Evolutionary conservation across 805 yeast species (phyloP).

Genomic region (Kazachstania kunashirensis): DNA sequence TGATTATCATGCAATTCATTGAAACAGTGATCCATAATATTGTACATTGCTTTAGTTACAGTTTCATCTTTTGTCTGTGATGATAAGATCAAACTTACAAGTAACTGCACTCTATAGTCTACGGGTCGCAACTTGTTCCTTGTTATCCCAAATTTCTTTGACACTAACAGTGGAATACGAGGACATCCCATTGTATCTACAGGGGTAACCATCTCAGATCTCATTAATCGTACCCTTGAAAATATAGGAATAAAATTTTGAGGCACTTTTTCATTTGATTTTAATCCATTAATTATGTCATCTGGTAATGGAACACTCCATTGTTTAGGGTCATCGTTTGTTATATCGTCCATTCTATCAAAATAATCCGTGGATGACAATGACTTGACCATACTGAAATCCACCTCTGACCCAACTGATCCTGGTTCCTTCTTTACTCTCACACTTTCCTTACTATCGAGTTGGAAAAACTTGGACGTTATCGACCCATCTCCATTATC

Average conservation of each 20-base stretch:
- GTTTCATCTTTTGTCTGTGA: conserved; percentile 87
- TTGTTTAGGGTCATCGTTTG: conserved; percentile 18
- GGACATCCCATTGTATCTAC: conserved; percentile 88
- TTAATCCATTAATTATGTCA: conserved; percentile 2
- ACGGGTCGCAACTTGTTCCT: conserved; percentile 22
- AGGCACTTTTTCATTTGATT: conserved; percentile 22
- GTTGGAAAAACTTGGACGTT: conserved; percentile 2
- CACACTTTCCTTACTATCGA: background rate
- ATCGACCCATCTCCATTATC: conserved; percentile 1
- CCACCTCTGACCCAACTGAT: conserved; percentile 6
- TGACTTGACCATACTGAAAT: conserved; percentile 17
- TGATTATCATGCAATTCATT: conserved; percentile 30
- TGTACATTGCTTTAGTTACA: conserved; percentile 60
- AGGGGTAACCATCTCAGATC: conserved; percentile 57
- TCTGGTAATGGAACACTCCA: conserved; percentile 13
- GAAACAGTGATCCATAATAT: conserved; percentile 40
- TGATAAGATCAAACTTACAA: conserved; percentile 73
- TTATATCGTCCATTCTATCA: conserved; percentile 14
- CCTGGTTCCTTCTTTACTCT: background rate
- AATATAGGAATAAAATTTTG: conserved; percentile 46
- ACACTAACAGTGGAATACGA: conserved; percentile 35
- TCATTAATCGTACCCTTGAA: conserved; percentile 53
- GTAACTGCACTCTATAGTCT: conserved; percentile 55
- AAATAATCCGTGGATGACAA: conserved; percentile 18
- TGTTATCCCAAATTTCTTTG: conserved; percentile 19